phyloP scores from a whole-genome alignment of 176 grass and related monocot genomes.

The Rhipidocladum racemiflorum region DNA sequence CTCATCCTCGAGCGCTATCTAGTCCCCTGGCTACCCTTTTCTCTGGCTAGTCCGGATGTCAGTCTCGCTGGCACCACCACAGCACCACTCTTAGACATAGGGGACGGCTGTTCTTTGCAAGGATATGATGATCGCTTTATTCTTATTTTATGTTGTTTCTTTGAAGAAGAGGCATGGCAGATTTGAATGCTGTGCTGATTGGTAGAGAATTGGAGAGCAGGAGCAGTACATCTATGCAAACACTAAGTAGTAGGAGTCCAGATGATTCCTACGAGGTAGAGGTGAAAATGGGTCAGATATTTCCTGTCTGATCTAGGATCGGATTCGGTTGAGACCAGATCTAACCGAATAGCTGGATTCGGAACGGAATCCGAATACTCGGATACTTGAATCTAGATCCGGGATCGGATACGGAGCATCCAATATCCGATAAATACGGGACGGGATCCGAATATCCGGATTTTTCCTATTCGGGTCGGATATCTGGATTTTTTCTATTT shows the following conservation, averaged over 20 bases:
- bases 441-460: too few species aligned
- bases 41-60: not conserved
- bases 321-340: too few species aligned
- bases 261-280: slow-evolving; percentile 21
- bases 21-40: too few species aligned
- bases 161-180: not conserved
- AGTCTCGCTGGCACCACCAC: slow-evolving; percentile 23
- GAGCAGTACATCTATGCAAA: not conserved
- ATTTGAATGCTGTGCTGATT: not conserved
- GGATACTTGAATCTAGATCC: too few species aligned
- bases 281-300: too few species aligned
- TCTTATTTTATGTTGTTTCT: not conserved
- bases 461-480: too few species aligned
- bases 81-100: slow-evolving; percentile 11
- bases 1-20: not conserved
- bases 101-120: not conserved
- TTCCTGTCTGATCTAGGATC: too few species aligned
- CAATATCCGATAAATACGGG: too few species aligned
- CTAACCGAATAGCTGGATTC: too few species aligned
- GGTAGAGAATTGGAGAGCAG: not conserved
- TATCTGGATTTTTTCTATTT: too few species aligned
- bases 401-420: too few species aligned
- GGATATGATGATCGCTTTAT: not conserved
- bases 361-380: too few species aligned
- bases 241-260: not conserved